phyloP scores from a whole-genome alignment of 805 yeast species.

The Starmerella kuoi region DNA sequence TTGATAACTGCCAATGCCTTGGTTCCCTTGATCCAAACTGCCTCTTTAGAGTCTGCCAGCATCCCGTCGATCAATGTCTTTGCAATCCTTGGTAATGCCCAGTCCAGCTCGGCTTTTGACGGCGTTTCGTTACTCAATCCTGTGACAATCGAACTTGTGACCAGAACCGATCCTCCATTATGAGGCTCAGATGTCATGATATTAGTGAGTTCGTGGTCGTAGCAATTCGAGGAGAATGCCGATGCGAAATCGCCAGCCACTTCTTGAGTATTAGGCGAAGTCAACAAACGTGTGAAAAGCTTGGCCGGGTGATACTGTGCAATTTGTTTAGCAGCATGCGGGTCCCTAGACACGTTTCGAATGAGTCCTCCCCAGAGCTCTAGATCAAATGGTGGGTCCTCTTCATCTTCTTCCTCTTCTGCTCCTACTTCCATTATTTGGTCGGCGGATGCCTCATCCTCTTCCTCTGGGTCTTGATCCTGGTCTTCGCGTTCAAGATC shows the following conservation, averaged over 20 bases:
- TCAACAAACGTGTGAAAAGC: constrained; percentile 6
- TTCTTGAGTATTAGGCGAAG: neutral
- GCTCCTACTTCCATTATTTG: neutral
- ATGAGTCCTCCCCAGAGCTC: constrained; percentile 12
- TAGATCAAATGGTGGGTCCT: constrained; percentile 11
- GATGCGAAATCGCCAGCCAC: constrained; percentile 9
- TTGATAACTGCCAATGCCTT: constrained; percentile 8
- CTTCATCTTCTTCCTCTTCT: constrained; percentile 2
- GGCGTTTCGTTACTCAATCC: constrained; percentile 1
- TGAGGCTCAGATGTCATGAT: constrained; percentile 1
- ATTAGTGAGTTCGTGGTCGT: constrained; percentile 6
- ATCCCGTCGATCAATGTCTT: neutral
- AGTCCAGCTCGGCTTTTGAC: neutral
- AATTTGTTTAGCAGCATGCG: constrained; percentile 6
- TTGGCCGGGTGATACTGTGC: constrained; percentile 2
- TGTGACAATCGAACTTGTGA: constrained; percentile 1
- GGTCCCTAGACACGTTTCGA: constrained; percentile 15
- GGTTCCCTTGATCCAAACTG: constrained; percentile 16
- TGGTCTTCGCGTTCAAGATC: neutral
- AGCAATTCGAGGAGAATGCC: constrained; percentile 3
- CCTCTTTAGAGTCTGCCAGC: neutral
- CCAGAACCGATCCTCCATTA: constrained; percentile 3
- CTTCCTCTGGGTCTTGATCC: neutral
- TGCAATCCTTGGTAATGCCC: constrained; percentile 2
- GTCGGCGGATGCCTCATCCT: constrained; percentile 1